Conservation (phyloP, 2,329 filamentous ascomycete species). For the Colletotrichum sp. region DNA sequence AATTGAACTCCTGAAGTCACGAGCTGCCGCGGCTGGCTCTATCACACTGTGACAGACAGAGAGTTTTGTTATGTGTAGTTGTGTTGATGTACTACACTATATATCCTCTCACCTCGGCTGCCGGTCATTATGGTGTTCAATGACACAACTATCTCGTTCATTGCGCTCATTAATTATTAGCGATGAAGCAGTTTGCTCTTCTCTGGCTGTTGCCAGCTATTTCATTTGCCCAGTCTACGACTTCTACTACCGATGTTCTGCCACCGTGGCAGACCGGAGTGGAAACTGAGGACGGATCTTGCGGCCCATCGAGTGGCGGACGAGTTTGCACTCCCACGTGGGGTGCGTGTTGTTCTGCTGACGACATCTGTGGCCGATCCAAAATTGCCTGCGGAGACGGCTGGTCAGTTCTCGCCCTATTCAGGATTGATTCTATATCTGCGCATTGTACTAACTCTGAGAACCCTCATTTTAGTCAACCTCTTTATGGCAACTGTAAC, state of each 20-base stretch:
- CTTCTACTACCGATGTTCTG: background rate
- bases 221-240: background rate
- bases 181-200: background rate
- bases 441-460: background rate
- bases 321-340: background rate
- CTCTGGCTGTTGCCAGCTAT: background rate
- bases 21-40: background rate
- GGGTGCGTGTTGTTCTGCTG: background rate
- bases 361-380: background rate
- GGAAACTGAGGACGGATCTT: background rate
- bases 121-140: background rate
- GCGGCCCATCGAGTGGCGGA: background rate
- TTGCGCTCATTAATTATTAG: background rate
- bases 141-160: background rate
- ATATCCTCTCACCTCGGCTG: background rate
- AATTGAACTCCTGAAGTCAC: background rate
- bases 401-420: background rate
- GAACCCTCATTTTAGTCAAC: background rate
- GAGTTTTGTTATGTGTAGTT: background rate
- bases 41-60: background rate
- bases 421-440: background rate
- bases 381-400: background rate
- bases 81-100: background rate
- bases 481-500: background rate
- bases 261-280: slow-evolving; percentile 4